Base-by-base conservation (phyloP, 2,329 filamentous ascomycete species). In the Calonectria pteridis region DNA sequence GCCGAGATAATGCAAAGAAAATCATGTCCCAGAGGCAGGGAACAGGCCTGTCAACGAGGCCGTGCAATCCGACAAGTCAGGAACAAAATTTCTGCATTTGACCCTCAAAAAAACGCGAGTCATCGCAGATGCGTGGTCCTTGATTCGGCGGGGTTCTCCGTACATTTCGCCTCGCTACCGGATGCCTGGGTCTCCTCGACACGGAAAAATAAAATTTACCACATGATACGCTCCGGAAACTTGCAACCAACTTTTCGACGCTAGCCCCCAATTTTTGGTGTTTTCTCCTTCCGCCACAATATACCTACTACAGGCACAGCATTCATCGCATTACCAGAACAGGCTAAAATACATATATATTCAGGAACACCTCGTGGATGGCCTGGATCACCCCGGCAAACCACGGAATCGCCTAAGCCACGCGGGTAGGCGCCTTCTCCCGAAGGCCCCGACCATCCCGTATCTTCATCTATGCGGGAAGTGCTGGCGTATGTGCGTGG, bases 311-410 rank as follows among this genome's bases (percentile, higher is more conserved):
- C 35, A 49, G 23, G 18, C 43, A 46, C 43, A 46, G 43, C 43
- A 23, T n/a, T n/a, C 20, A 31, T 53, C 49, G 29, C 29, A 50
- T 59, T 35, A 4, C 64, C 50, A 59, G 10, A 59, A 59, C 35
- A 40, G 49, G 49, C 26, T 63, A 53, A 53, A 40, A 28, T 26
- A 6, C 26, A 43, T 37, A 51, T 50, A 46, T 23, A 49, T 66
- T 72, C 58, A 35, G 53, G 53, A 69, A 23, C 40, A 23, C 55
- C 43, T 71, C 63, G 63, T 71, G 67, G 67, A 20, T 43, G 66
- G 55, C 72, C 51, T 73, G 72, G 72, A 58, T 73, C 6, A 64
- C 46, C 72, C 72, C 37, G 31, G 72, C 65, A 66, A 35, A 62
- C 53, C 55, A 62, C 31, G 55, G 68, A n/a, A 71, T 43, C 28